Conservation (phyloP, 2,329 filamentous ascomycete genomes). For the Colletotrichum gigasporum region DNA sequence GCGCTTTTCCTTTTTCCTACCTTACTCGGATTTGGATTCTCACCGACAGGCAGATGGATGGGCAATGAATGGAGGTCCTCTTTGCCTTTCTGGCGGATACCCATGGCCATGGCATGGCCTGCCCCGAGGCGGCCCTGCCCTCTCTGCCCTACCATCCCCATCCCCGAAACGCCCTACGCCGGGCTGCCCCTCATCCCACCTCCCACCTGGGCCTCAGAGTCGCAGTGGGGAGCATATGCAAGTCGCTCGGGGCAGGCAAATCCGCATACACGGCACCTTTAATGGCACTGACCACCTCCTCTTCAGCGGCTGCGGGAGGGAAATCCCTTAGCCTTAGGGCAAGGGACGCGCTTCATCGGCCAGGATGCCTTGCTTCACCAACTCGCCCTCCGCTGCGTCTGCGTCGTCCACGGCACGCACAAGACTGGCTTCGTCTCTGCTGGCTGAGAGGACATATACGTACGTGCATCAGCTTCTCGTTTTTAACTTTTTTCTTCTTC, state of each 20-base stretch:
- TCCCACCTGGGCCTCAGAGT: no score
- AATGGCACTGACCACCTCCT: conserved; percentile 21
- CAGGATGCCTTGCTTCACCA: neutral
- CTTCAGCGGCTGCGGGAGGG: conserved; percentile 8
- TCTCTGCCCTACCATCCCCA: neutral
- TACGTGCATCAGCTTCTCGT: neutral
- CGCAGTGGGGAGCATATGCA: neutral
- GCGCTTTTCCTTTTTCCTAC: neutral
- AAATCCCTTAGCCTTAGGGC: neutral
- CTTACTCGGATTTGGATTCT: neutral
- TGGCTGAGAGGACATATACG: no score
- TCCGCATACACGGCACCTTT: conserved; percentile 10
- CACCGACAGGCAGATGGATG: neutral
- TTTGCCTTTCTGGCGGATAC: conserved; percentile 31
- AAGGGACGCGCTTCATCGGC: neutral
- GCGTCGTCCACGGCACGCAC: no score
- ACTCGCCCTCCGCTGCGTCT: no score
- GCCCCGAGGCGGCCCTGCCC: conserved; percentile 7
- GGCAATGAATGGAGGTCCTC: conserved; percentile 12
- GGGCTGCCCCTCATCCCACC: conserved; percentile 15
- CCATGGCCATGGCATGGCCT: no score
- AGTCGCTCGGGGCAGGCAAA: conserved; percentile 22
- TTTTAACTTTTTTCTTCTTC: neutral
- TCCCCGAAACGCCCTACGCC: neutral
- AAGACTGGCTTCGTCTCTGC: no score